Evolutionary conservation across 306 rosid genomes (phyloP).

Genomic region (Glycine tomentella): DNA sequence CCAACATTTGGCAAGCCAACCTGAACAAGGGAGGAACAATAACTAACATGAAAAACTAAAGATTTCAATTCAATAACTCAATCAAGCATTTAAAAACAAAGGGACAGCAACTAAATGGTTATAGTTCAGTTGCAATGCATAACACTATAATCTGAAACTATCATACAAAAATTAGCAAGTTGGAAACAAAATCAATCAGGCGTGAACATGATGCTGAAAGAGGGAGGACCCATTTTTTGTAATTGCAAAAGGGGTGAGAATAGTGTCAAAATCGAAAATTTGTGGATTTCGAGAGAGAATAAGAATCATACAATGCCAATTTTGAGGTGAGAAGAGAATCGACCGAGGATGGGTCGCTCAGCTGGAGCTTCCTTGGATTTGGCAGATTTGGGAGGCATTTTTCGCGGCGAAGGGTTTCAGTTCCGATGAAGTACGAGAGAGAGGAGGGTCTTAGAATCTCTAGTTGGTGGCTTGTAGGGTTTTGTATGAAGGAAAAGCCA

Average conservation of each 20-base stretch:
- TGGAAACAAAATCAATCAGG: not conserved
- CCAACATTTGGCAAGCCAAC: constrained; percentile 99
- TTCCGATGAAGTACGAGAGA: constrained; percentile 9
- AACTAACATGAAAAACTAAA: not conserved
- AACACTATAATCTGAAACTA: not conserved
- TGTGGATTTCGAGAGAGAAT: not conserved
- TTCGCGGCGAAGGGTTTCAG: constrained; percentile 38
- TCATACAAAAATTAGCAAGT: constrained; percentile 18
- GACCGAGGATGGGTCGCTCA: constrained; percentile 86
- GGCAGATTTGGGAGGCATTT: constrained; percentile 91
- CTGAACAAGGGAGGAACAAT: constrained; percentile 53
- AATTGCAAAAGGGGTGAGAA: constrained; percentile 33
- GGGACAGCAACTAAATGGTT: not conserved
- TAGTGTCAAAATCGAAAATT: constrained; percentile 38
- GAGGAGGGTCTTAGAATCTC: constrained; percentile 14
- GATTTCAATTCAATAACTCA: constrained; percentile 1
- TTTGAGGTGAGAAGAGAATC: constrained; percentile 93
- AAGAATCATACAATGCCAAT: constrained; percentile 77
- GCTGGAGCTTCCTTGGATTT: constrained; percentile 88
- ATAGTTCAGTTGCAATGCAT: constrained; percentile 26
- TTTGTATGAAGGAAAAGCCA: constrained; percentile 31
- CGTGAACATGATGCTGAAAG: not conserved
- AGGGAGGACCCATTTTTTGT: not conserved
- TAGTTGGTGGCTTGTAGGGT: constrained; percentile 46
- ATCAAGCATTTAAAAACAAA: constrained; percentile 20